Evolutionary conservation across 768 basidiomycete genomes (phyloP).

Genomic region (Phanerodontia chrysosporium): DNA sequence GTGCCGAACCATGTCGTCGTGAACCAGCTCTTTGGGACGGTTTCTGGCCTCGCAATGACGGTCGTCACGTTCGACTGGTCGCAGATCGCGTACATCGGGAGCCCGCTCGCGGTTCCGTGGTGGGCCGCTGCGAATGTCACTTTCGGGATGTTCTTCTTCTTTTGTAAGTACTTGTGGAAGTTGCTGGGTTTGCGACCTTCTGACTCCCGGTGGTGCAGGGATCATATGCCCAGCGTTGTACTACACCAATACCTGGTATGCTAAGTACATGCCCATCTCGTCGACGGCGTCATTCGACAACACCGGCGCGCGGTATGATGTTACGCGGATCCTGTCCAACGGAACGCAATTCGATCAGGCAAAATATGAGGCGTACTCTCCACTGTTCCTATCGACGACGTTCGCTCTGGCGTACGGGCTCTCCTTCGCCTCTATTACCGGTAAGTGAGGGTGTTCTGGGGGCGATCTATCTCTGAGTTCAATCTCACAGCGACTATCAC

Average conservation of each 20-base stretch:
- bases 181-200: not conserved
- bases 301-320: constrained; percentile 34
- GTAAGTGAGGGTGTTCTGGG: not conserved
- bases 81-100: constrained; percentile 65
- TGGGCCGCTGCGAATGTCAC: constrained; percentile 69
- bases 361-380: constrained; percentile 35
- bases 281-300: constrained; percentile 37
- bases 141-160: constrained; percentile 39
- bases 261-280: constrained; percentile 44
- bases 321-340: constrained; percentile 32
- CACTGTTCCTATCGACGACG: constrained; percentile 36
- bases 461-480: no score
- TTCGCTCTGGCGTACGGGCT: constrained; percentile 38
- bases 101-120: constrained; percentile 56
- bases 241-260: constrained; percentile 31
- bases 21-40: constrained; percentile 84
- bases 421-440: constrained; percentile 40
- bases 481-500: constrained; percentile 44
- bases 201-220: constrained; percentile 20
- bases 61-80: constrained; percentile 75
- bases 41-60: constrained; percentile 65
- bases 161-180: constrained; percentile 25
- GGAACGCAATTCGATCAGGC: constrained; percentile 29
- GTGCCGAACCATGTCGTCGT: constrained; percentile 63
- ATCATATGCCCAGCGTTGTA: constrained; percentile 32